Percentiles rank a stretch among this genome's conserved stretches.
These are phyloP conservation scores for Petunia axillaris DNA, from an alignment of 257 asterid genomes.

Conservation along the genomic window DNA sequence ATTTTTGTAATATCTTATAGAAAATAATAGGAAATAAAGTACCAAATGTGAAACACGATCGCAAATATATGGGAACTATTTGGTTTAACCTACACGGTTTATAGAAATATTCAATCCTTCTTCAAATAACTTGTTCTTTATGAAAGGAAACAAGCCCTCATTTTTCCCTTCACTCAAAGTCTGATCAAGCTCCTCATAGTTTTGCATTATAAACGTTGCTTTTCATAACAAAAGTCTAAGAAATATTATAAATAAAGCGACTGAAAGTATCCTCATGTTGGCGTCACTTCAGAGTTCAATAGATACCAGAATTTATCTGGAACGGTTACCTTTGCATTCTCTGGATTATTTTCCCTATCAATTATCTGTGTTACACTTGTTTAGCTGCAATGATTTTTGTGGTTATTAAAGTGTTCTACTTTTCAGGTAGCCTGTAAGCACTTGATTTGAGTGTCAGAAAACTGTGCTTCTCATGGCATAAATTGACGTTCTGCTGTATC, in stretches of 20 bases:
- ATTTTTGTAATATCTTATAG: constrained; percentile 8
- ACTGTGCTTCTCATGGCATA: constrained; percentile 11
- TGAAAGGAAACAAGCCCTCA: not conserved
- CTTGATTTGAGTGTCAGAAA: constrained; percentile 5
- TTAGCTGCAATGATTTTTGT: not conserved
- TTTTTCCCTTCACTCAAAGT: not conserved
- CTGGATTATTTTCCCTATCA: constrained; percentile 6
- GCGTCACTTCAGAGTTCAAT: not conserved
- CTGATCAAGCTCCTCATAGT: not conserved
- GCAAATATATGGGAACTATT: not conserved
- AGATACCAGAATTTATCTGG: constrained; percentile 10
- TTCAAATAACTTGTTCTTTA: not conserved
- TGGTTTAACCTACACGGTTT: not conserved
- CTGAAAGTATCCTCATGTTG: not conserved
- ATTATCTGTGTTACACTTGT: not conserved
- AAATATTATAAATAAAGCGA: not conserved
- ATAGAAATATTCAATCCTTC: not conserved
- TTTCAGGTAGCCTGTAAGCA: not conserved
- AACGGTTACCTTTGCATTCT: not conserved
- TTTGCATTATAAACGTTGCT: not conserved
- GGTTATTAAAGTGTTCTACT: not conserved
- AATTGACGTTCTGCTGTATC: constrained; percentile 23
- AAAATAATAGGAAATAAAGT: not conserved
- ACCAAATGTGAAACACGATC: constrained; percentile 14
- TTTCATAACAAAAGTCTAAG: not conserved